Percentiles rank a stretch among this genome's conserved stretches.
These are phyloP conservation scores for Leucosporidium scottii DNA, from an alignment of 768 basidiomycete species.

Conservation along the genomic window DNA sequence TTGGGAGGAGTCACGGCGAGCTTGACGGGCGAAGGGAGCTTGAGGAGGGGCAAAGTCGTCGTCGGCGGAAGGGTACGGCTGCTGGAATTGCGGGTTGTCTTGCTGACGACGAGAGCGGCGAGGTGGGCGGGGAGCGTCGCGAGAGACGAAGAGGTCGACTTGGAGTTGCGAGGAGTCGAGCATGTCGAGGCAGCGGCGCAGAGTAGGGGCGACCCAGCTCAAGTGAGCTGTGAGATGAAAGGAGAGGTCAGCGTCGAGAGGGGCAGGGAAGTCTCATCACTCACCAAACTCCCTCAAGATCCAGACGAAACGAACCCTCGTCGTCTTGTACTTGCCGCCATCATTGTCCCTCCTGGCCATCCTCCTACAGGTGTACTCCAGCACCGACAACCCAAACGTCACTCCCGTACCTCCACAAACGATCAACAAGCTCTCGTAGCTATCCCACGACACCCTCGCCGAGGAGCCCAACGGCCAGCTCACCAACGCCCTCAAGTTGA, in stretches of 20 bases:
- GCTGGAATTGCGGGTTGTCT: not conserved
- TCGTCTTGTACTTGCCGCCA: conserved; percentile 41
- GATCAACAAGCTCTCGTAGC: conserved; percentile 56
- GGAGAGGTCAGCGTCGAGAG: not conserved
- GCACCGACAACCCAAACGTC: conserved; percentile 60
- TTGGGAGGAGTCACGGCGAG: not conserved
- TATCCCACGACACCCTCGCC: conserved; percentile 54
- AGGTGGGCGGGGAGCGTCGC: conserved; percentile 22
- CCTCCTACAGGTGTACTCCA: conserved; percentile 49
- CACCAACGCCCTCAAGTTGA: conserved; percentile 54
- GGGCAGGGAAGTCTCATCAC: conserved; percentile 36
- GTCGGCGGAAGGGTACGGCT: not conserved
- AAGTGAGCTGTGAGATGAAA: conserved; percentile 53
- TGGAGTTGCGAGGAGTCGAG: conserved; percentile 50
- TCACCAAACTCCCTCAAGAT: conserved; percentile 66
- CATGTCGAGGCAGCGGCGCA: conserved; percentile 58
- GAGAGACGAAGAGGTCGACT: conserved; percentile 69
- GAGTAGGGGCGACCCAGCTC: conserved; percentile 63
- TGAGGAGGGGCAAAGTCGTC: conserved; percentile 25
- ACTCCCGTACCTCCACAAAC: conserved; percentile 69
- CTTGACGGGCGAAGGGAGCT: conserved; percentile 16
- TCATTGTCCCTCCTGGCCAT: conserved; percentile 40
- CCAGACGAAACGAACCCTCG: conserved; percentile 67
- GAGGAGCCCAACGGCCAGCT: conserved; percentile 68
- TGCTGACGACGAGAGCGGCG: not conserved